A percentile compares a stretch with the other conserved stretches of the same genome.
These are phyloP conservation scores for Musa schizocarpa DNA, from an alignment of 176 grass and related monocot genomes.

Conservation along the genomic window DNA sequence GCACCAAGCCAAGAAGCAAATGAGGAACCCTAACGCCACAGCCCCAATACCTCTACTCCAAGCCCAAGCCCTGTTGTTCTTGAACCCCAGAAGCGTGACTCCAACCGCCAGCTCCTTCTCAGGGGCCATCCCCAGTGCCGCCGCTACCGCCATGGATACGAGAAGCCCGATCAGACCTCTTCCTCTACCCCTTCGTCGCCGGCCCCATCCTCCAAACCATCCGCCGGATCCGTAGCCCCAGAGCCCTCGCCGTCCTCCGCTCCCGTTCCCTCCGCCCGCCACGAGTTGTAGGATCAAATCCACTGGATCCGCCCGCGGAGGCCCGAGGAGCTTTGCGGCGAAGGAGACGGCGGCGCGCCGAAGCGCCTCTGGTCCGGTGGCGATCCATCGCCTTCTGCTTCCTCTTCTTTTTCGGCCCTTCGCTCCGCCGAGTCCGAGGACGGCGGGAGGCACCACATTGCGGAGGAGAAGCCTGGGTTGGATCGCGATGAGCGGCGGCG, in stretches of 20 bases:
- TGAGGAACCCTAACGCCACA: background rate
- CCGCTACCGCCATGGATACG: background rate
- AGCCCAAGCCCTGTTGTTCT: background rate
- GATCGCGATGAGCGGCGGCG: background rate
- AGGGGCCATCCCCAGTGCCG: background rate
- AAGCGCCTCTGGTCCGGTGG: background rate
- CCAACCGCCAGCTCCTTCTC: background rate
- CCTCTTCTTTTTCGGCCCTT: background rate
- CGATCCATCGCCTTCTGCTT: background rate
- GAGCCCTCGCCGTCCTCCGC: background rate
- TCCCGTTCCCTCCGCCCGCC: background rate
- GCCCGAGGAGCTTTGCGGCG: background rate
- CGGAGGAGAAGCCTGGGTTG: background rate
- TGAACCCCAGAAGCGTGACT: background rate
- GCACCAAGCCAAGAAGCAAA: background rate
- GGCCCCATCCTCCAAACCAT: background rate
- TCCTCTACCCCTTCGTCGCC: background rate
- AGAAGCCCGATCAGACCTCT: background rate
- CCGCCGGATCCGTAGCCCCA: background rate
- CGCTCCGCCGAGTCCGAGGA: background rate
- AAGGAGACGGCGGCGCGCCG: background rate
- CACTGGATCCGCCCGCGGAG: background rate
- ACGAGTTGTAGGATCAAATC: background rate
- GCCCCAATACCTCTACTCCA: background rate
- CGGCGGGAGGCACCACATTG: background rate